Base-by-base conservation (phyloP, 2,329 filamentous ascomycete genomes). In the Xylariales sp. region DNA sequence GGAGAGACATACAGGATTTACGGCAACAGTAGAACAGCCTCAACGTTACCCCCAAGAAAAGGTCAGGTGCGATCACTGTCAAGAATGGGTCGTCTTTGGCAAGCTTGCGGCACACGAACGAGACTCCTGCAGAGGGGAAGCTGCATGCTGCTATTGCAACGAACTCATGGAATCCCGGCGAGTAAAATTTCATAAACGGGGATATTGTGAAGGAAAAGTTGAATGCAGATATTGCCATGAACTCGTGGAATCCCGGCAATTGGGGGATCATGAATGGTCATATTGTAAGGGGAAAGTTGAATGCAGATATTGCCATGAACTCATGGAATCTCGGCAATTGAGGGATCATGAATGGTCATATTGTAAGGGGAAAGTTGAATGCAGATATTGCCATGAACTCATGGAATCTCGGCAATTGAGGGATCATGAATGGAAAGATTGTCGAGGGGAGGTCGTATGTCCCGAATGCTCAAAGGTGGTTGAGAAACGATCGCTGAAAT, bases 1-100 rank as follows among this genome's bases (percentile, higher is more conserved):
- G 36, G 34, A 57, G 12, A 55, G 68, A 16, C 68, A 70, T 36
- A 41, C 62, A 18, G 58, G 18, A 5, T 12, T 6, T 18, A 9
- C 32, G 12, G 48, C 45, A 28, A n/a, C 61, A 43, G n/a, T 43
- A 9, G 39, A 9, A 8, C 30, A 32, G 10, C 12, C 46, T 32
- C 45, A 52, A 4, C 12, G n/a, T 50, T 28, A 5, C 1, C 4
- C 12, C 8, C 30, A 23, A 16, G 1, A 48, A 46, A 34, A 34
- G 6, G 36, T 60, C 8, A 45, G 3, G 34, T 67, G 60, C 41
- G 46, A 58, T 8, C 18, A 32, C 12, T 67, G 64, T 6, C 16
- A 18, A 10, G 9, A 39, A 8, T 39, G 36, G 36, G 6, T 39
- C 8, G 5, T 10, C 8, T 10, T 8, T 2, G 1, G 36, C 12